phyloP scores from a whole-genome alignment of 2,329 filamentous ascomycete species.

The Drechslera avenae region DNA sequence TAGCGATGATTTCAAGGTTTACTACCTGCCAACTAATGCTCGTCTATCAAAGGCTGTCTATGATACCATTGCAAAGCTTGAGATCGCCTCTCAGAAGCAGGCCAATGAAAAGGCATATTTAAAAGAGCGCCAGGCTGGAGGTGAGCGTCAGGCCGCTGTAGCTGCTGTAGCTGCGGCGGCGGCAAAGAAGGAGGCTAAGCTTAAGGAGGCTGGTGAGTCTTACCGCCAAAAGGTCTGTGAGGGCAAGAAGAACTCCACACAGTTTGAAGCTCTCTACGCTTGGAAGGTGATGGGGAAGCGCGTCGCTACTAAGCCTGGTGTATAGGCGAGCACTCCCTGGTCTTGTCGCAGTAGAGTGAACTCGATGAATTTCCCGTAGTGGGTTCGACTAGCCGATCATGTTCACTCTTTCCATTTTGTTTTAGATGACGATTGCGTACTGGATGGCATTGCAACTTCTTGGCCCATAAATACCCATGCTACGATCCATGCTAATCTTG shows the following conservation, averaged over 20 bases:
- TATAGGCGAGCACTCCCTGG: too few species aligned
- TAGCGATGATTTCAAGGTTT: background rate
- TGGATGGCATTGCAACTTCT: too few species aligned
- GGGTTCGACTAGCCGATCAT: background rate
- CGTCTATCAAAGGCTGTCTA: background rate
- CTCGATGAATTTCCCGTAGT: too few species aligned
- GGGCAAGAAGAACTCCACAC: slow-evolving; percentile 1
- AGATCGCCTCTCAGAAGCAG: background rate
- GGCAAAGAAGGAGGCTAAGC: background rate
- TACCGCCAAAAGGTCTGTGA: slow-evolving; percentile 3
- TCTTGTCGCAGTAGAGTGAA: too few species aligned
- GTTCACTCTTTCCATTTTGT: too few species aligned
- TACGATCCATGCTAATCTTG: too few species aligned
- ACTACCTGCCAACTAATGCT: slow-evolving; percentile 1
- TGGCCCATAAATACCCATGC: too few species aligned
- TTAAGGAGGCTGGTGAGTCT: background rate
- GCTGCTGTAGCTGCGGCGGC: background rate
- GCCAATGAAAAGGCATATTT: background rate
- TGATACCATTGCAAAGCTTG: background rate
- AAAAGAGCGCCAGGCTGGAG: background rate
- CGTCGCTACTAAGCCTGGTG: background rate
- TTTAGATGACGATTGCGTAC: too few species aligned
- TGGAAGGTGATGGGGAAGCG: background rate
- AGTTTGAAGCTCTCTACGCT: background rate
- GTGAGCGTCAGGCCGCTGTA: background rate